Percentiles rank a stretch among this genome's conserved stretches.
phyloP scores from a whole-genome alignment of 108 stramenopile genomes.

The Nannochloropsis granulata region DNA sequence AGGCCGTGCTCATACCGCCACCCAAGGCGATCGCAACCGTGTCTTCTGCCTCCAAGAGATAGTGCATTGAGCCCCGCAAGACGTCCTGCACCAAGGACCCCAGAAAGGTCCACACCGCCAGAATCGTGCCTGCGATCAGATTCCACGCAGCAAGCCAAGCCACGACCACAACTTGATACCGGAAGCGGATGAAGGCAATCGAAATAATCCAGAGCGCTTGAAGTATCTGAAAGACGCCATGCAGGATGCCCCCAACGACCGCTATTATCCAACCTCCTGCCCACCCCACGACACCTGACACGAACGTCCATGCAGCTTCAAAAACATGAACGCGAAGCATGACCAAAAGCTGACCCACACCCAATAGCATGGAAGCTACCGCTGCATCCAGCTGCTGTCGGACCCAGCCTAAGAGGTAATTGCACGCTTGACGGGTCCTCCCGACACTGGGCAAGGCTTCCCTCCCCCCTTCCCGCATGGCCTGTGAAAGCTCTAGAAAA shows the following conservation, averaged over 20 bases:
- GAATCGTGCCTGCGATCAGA: background rate
- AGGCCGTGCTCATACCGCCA: background rate
- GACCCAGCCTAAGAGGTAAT: background rate
- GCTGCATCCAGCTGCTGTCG: background rate
- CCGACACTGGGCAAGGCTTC: background rate
- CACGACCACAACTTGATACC: background rate
- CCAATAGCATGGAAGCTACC: background rate
- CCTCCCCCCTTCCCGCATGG: background rate
- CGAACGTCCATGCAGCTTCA: background rate
- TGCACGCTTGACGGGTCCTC: background rate
- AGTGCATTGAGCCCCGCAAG: background rate
- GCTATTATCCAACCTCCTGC: background rate
- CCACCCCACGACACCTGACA: background rate
- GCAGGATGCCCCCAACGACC: background rate
- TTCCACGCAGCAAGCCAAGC: background rate
- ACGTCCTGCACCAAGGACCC: background rate
- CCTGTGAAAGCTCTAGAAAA: background rate
- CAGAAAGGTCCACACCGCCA: background rate
- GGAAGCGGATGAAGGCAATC: background rate
- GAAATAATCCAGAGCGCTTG: background rate
- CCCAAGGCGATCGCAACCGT: background rate
- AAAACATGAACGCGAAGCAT: background rate
- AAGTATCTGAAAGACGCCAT: background rate
- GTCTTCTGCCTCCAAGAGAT: background rate
- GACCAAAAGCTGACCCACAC: background rate